Evolutionary conservation across 192 early-diverging fungal genomes (phyloP).

Genomic region (Endogone sp.): DNA sequence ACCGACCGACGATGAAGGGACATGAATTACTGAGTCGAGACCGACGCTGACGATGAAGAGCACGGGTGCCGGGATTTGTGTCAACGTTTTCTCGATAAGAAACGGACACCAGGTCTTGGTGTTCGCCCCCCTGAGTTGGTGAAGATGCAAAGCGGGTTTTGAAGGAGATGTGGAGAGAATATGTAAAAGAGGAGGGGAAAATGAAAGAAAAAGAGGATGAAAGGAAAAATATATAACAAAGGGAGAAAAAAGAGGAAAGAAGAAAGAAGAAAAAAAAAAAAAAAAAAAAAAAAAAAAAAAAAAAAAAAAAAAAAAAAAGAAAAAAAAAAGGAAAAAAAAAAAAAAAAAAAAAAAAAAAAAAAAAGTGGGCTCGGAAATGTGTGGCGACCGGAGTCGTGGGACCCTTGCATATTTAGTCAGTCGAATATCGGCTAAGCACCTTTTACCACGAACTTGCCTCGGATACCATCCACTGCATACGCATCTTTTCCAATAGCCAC

Average conservation of each 20-base stretch:
- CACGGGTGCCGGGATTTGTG: too few species aligned
- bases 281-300: background rate
- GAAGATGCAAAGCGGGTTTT: too few species aligned
- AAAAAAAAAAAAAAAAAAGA: background rate
- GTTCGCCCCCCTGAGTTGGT: too few species aligned
- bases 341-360: background rate
- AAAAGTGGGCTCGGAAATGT: background rate
- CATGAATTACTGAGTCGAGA: too few species aligned
- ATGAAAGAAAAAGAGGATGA: background rate
- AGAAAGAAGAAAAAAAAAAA: background rate
- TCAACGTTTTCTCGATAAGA: background rate
- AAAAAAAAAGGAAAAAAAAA: background rate
- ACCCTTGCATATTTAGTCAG: too few species aligned
- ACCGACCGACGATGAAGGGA: background rate
- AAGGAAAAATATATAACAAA: too few species aligned
- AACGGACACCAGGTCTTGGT: background rate
- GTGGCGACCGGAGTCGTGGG: background rate
- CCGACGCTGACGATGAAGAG: too few species aligned
- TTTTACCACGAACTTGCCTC: too few species aligned
- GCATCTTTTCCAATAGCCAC: too few species aligned
- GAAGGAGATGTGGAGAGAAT: background rate
- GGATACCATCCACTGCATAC: too few species aligned
- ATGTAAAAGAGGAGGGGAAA: background rate
- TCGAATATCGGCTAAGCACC: too few species aligned
- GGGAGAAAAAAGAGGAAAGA: background rate